Evolutionary conservation across 2,329 filamentous ascomycete species (phyloP).

Genomic region (Colletotrichum incanum): DNA sequence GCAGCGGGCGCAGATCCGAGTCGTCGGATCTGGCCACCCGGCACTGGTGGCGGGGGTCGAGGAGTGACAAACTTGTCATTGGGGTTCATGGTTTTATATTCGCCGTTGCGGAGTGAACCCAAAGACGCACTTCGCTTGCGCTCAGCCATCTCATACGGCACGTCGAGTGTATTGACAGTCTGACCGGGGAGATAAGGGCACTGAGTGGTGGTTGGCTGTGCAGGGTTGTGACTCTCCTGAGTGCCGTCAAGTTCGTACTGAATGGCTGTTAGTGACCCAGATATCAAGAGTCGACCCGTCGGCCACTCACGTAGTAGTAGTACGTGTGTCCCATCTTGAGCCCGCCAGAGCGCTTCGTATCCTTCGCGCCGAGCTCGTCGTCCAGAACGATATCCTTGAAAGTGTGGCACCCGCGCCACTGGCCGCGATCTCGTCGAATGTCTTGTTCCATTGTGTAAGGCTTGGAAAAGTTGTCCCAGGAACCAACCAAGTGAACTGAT

Average conservation of each 20-base stretch:
- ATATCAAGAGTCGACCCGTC: background rate
- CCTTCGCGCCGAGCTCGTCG: constrained; percentile 69
- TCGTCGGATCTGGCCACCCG: constrained; percentile 57
- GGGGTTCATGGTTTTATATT: constrained; percentile 84
- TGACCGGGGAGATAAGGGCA: constrained; percentile 94
- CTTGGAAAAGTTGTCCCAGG: constrained; percentile 93
- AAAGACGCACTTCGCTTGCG: constrained; percentile 77
- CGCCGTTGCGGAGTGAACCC: constrained; percentile 70
- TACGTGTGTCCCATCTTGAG: constrained; percentile 94
- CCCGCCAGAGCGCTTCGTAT: constrained; percentile 78
- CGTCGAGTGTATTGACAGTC: constrained; percentile 85
- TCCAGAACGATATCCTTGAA: constrained; percentile 91
- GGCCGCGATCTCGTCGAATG: constrained; percentile 77
- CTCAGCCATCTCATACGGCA: constrained; percentile 79
- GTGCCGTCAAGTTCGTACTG: constrained; percentile 89
- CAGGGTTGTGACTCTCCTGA: constrained; percentile 81
- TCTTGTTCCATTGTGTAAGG: constrained; percentile 88
- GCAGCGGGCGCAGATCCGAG: constrained; percentile 52
- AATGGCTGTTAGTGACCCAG: constrained; percentile 7
- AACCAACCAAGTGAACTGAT: constrained; percentile 87
- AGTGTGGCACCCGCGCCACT: constrained; percentile 90
- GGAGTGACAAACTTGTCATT: constrained; percentile 82
- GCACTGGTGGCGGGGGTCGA: constrained; percentile 61
- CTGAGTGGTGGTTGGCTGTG: constrained; percentile 80
- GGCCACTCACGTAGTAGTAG: constrained; percentile 88